Base-by-base conservation (phyloP, 2,329 filamentous ascomycete genomes). In the Onygenales sp. region DNA sequence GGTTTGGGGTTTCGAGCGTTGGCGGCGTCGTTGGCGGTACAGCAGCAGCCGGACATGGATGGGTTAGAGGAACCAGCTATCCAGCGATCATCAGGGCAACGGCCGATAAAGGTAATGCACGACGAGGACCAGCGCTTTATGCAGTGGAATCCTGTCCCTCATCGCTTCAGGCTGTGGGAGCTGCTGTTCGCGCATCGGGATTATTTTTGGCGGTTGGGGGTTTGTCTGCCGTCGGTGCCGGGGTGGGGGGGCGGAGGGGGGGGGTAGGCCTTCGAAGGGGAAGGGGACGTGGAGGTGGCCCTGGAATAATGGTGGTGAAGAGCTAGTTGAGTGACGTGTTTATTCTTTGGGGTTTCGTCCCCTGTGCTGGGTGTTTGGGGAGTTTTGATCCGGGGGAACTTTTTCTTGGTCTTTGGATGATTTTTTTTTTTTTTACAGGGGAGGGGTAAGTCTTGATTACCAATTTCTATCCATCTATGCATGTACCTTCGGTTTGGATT, bases 111-210 rank as follows among this genome's bases (percentile, higher is more conserved):
- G 56, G 61, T 63, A 68, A 70, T 9, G 61, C 67, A 7, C 57
- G 57, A 27, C 52, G 53, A 39, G 53, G 52, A 44, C 54, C 51
- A 52, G 50, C 57, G 8, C 55, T 59, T 14, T 61, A 47, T 54
- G 63, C 60, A 51, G 58, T 56, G 43, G 62, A 51, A 56, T 66
- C 57, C 55, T 69, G 78, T 13, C 76, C 71, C n/a, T 8, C 70
- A 69, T 69, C 80, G 69, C 68, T 91, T 79, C 62, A 87, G 86
- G 68, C 78, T 94, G n/a, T 95, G 92, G 89, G 83, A 95, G 70
- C 74, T 96, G 7, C 85, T 97, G 65, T 95, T 94, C 69, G 87
- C 91, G 1, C 93, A 98, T 72, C 77, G 93, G 41, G 93, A 98
- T 72, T 98, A 98, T 69, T 97, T 98, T 71, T 95, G 89, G 88